Conservation (phyloP, 2,329 filamentous ascomycete species). For the Aspergillus quadrilineatus region DNA sequence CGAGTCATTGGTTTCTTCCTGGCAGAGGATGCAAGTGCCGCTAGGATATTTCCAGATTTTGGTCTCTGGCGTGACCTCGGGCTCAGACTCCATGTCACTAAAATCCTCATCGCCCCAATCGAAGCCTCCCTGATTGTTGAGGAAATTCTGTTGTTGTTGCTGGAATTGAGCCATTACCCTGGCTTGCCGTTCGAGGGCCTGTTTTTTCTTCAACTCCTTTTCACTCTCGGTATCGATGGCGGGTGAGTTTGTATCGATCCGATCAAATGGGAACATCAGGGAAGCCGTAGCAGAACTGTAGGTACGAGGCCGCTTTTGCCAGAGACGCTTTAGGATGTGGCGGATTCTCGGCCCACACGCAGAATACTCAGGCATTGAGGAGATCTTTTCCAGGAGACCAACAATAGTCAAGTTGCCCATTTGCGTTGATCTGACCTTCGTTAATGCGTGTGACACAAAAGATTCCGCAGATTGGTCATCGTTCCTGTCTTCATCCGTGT, state of each 20-base stretch:
- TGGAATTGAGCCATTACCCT: slow-evolving; percentile 98
- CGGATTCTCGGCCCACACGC: slow-evolving; percentile 80
- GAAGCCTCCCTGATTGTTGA: slow-evolving; percentile 81
- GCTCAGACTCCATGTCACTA: slow-evolving; percentile 59
- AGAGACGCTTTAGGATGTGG: slow-evolving; percentile 79
- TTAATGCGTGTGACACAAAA: slow-evolving; percentile 71
- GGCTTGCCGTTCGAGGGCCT: slow-evolving; percentile 83
- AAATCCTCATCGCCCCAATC: slow-evolving; percentile 86
- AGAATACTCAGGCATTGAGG: slow-evolving; percentile 71
- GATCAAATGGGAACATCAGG: slow-evolving; percentile 66
- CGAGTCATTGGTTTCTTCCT: slow-evolving; percentile 90
- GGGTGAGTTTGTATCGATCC: slow-evolving; percentile 80
- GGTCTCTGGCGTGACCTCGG: slow-evolving; percentile 57
- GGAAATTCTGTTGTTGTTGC: slow-evolving; percentile 91
- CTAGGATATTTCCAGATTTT: slow-evolving; percentile 87
- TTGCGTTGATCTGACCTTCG: slow-evolving; percentile 54
- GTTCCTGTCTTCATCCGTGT: slow-evolving; percentile 56
- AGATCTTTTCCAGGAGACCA: slow-evolving; percentile 53
- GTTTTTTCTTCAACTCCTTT: slow-evolving; percentile 81
- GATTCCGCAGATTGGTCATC: slow-evolving; percentile 55
- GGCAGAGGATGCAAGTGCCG: slow-evolving; percentile 92
- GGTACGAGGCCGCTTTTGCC: slow-evolving; percentile 72
- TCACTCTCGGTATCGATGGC: slow-evolving; percentile 60
- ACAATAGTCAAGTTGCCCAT: slow-evolving; percentile 50
- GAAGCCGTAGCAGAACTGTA: slow-evolving; percentile 67